Percentiles rank a stretch among this genome's conserved stretches.
These are phyloP conservation scores for Erysimum cheiranthoides DNA, from an alignment of 345 rosid genomes.

Conservation along the genomic window DNA sequence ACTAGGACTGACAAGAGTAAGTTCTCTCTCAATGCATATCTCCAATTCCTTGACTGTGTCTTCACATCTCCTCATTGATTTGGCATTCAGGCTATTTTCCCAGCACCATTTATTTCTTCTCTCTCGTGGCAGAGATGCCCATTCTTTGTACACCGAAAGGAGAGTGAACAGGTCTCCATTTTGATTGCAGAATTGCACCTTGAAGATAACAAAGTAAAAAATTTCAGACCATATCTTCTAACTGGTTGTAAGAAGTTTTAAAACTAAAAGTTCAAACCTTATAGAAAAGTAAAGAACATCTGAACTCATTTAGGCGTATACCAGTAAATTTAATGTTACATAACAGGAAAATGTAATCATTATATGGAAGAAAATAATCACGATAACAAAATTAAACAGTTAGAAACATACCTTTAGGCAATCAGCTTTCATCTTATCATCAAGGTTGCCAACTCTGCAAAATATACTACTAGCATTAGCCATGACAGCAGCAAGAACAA, in stretches of 20 bases:
- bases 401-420: constrained; percentile 58
- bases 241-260: constrained; percentile 9
- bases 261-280: not conserved
- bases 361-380: constrained; percentile 1
- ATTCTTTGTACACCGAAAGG: constrained; percentile 80
- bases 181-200: constrained; percentile 77
- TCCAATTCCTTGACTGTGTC: constrained; percentile 79
- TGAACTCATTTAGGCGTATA: not conserved
- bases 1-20: constrained; percentile 59
- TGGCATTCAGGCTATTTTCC: constrained; percentile 94
- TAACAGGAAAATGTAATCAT: not conserved
- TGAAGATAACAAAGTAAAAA: constrained; percentile 20
- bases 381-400: not conserved
- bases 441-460: constrained; percentile 80
- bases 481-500: constrained; percentile 91
- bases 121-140: constrained; percentile 62
- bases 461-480: constrained; percentile 88
- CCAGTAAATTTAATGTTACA: not conserved
- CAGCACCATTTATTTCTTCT: constrained; percentile 85
- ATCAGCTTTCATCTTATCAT: constrained; percentile 77
- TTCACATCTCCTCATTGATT: constrained; percentile 87
- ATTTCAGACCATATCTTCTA: constrained; percentile 21
- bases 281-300: not conserved
- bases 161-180: constrained; percentile 87
- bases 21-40: constrained; percentile 68